phyloP scores from a whole-genome alignment of 2,329 filamentous ascomycete genomes.

The Rugonectria rugulosa region DNA sequence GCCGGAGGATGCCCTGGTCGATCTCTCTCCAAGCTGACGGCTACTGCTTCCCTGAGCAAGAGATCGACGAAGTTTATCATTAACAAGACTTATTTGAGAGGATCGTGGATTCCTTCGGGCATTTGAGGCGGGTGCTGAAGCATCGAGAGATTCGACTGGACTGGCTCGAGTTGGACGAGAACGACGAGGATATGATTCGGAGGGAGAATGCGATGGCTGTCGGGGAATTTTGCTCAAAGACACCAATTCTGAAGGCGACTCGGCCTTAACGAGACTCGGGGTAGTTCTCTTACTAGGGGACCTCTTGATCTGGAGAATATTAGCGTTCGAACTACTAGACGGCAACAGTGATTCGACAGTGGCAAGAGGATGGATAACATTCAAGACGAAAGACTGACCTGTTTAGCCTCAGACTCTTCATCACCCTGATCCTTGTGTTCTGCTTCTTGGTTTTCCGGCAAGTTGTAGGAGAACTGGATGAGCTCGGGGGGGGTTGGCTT shows the following conservation, averaged over 20 bases:
- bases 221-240: conserved; percentile 40
- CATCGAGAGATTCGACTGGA: conserved; percentile 42
- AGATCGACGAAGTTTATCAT: conserved; percentile 47
- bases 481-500: conserved; percentile 83
- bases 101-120: conserved; percentile 39
- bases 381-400: conserved; percentile 26
- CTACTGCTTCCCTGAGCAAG: conserved; percentile 37
- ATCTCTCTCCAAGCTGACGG: conserved; percentile 38
- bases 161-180: conserved; percentile 40
- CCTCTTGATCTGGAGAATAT: conserved; percentile 28
- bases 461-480: conserved; percentile 76
- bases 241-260: conserved; percentile 39
- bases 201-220: conserved; percentile 45
- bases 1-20: conserved; percentile 36
- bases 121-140: conserved; percentile 29
- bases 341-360: too few species aligned
- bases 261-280: conserved; percentile 37
- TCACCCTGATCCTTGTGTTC: conserved; percentile 37
- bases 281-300: conserved; percentile 33
- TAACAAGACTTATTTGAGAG: conserved; percentile 40
- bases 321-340: conserved; percentile 15
- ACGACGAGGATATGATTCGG: conserved; percentile 42
- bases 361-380: background rate
- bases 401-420: conserved; percentile 18
- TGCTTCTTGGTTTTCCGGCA: conserved; percentile 49